A percentile compares a stretch with the other conserved stretches of the same genome.
Evolutionary conservation across 2,329 filamentous ascomycete genomes (phyloP).

Genomic region (Fusarium multiceps): DNA sequence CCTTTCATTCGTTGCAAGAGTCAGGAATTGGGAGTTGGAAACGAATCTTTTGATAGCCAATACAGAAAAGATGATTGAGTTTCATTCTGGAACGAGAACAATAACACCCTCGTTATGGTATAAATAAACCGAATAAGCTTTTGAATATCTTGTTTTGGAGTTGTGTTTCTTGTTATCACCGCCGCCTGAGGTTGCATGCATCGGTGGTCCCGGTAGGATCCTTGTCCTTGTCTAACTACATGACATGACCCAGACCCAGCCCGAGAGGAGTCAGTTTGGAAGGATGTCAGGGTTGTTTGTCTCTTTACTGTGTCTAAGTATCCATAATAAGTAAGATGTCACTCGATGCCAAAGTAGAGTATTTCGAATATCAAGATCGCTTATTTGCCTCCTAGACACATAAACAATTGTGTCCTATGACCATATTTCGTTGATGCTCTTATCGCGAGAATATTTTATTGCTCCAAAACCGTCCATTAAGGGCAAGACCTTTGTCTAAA

Average conservation of each 20-base stretch:
- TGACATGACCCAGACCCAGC: neutral
- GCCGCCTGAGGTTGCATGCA: neutral
- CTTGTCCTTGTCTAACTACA: neutral
- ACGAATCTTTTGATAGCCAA: constrained; percentile 2
- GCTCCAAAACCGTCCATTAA: neutral
- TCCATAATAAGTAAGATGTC: neutral
- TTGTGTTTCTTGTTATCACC: neutral
- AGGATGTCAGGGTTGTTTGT: neutral
- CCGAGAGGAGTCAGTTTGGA: neutral
- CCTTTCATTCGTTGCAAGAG: constrained; percentile 28
- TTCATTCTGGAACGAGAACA: constrained; percentile 5
- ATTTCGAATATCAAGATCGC: neutral
- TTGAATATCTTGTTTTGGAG: neutral
- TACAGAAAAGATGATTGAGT: neutral
- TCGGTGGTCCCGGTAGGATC: neutral
- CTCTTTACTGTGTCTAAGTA: neutral
- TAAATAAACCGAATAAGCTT: neutral
- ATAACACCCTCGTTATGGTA: neutral
- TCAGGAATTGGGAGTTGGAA: constrained; percentile 14
- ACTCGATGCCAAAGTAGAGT: neutral
- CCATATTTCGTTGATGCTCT: neutral
- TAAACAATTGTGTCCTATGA: neutral
- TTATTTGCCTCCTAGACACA: neutral
- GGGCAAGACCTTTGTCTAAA: neutral
- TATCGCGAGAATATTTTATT: neutral